Conservation (phyloP, 495 filamentous ascomycete species). For the Acidiella bohemica region DNA sequence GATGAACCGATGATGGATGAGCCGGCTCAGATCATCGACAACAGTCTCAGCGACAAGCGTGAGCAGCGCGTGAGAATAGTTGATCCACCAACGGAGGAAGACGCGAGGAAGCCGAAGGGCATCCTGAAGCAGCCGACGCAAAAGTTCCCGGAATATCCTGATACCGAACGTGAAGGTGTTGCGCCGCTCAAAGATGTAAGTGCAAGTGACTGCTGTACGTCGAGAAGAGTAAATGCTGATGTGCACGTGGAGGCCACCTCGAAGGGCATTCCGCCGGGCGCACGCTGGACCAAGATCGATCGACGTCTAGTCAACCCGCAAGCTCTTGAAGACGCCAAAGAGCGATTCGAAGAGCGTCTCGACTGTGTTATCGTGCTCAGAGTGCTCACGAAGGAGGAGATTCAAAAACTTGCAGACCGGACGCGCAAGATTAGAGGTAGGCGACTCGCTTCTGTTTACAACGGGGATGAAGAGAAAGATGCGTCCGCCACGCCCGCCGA, state of each 20-base stretch:
- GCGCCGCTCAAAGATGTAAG: constrained; percentile 61
- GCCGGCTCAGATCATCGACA: constrained; percentile 19
- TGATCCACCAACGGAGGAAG: constrained; percentile 25
- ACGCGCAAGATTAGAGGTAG: constrained; percentile 70
- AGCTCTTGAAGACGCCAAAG: constrained; percentile 59
- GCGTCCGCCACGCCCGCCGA: neutral
- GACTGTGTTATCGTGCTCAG: constrained; percentile 77
- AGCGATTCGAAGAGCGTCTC: constrained; percentile 66
- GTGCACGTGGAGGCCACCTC: constrained; percentile 32
- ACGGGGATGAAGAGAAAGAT: neutral
- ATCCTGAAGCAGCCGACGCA: constrained; percentile 59
- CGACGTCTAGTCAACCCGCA: constrained; percentile 71
- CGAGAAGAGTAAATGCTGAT: neutral
- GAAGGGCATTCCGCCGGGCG: constrained; percentile 58
- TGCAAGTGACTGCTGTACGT: neutral
- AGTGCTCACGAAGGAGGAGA: constrained; percentile 68
- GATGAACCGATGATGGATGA: constrained; percentile 18
- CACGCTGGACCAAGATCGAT: constrained; percentile 82
- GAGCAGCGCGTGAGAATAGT: constrained; percentile 29
- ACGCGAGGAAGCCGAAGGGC: constrained; percentile 41
- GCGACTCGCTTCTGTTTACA: neutral
- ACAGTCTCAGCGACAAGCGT: constrained; percentile 13
- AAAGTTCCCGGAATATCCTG: constrained; percentile 67
- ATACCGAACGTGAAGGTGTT: constrained; percentile 73
- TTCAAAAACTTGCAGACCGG: constrained; percentile 60